These are phyloP conservation scores for Pseudonitzschia delicatissima DNA, from an alignment of 108 stramenopile genomes.

Conservation along the genomic window DNA sequence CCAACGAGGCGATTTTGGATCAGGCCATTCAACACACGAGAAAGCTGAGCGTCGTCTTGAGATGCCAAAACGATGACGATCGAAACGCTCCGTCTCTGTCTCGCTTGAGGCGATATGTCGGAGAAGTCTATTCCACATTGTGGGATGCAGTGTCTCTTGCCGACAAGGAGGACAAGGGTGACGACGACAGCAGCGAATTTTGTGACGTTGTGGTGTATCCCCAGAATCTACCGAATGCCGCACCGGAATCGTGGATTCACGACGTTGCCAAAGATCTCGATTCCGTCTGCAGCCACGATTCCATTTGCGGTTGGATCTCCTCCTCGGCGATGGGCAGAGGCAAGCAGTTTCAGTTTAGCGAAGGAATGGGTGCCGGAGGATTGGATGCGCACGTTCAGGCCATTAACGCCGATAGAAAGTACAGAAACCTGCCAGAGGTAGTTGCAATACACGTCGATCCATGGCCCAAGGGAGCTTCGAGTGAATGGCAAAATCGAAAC, in stretches of 20 bases:
- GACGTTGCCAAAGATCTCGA: constrained; percentile 61
- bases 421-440: constrained; percentile 46
- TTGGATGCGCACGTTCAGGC: constrained; percentile 65
- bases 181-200: constrained; percentile 27
- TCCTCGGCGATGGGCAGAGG: constrained; percentile 48
- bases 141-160: constrained; percentile 73
- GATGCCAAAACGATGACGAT: constrained; percentile 40
- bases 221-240: constrained; percentile 81
- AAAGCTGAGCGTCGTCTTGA: constrained; percentile 65
- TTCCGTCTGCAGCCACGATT: constrained; percentile 72
- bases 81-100: constrained; percentile 51
- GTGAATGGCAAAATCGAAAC: constrained; percentile 43
- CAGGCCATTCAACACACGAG: constrained; percentile 49
- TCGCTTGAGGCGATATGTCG: constrained; percentile 69
- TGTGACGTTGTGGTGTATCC: constrained; percentile 85
- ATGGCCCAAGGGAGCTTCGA: constrained; percentile 65
- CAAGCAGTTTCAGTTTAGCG: constrained; percentile 29
- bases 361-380: constrained; percentile 63
- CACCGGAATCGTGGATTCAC: constrained; percentile 74
- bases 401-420: constrained; percentile 67
- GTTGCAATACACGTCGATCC: constrained; percentile 66
- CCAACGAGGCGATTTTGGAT: constrained; percentile 85
- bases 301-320: constrained; percentile 77
- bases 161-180: constrained; percentile 10
- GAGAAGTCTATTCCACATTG: constrained; percentile 78